Base-by-base conservation (phyloP, 768 basidiomycete species). In the Candolleomyces efflorescens region DNA sequence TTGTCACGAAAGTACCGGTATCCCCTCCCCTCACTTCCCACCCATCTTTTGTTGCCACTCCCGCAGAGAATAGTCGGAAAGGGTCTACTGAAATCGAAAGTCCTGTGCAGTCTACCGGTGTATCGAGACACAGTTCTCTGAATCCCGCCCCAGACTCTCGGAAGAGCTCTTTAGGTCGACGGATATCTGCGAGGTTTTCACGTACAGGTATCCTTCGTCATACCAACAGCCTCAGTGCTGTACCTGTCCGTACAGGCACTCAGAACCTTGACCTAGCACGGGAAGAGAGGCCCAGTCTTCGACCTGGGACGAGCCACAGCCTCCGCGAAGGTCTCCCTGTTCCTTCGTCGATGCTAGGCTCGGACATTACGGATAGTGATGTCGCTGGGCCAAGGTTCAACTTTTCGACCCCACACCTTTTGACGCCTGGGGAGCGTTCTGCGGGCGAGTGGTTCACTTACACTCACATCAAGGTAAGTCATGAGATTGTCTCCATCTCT, bases 401-500 rank as follows among this genome's bases (percentile, higher is more conserved):
- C 32, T 58, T 53, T 32, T 5, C 15, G 41, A 47, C 9, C 59
- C 64, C 20, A 23, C 70, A 12, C 52, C 60, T 3, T 39, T 61
- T 5, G 52, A 48, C 7, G 54, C 43, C 5, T 46, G 61, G 41
- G 67, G 60, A 1, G 71, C 70, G 71, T 13, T 67, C 58, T 51
- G 90, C 91, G 13, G 91, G 91, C 1, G 85, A 91, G 59, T 71
- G 79, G 3, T 67, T 65, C 3, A 74, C 88, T 1, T 92, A 93
- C 65, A 66, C 63, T 23, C 68, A 71, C 27, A 72, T 76, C n/a
- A 70, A 77, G 54, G 85, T 86, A 62, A 55, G 75, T 54, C 46
- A 50, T 12, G n/a, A 32, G 6, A 5, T 32, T 47, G 18, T 36
- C 9, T 15, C 23, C 17, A 20, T 37, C 12, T 53, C 22, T 36